Conservation (phyloP, 116 monocot genomes). For the Iris pallida region DNA sequence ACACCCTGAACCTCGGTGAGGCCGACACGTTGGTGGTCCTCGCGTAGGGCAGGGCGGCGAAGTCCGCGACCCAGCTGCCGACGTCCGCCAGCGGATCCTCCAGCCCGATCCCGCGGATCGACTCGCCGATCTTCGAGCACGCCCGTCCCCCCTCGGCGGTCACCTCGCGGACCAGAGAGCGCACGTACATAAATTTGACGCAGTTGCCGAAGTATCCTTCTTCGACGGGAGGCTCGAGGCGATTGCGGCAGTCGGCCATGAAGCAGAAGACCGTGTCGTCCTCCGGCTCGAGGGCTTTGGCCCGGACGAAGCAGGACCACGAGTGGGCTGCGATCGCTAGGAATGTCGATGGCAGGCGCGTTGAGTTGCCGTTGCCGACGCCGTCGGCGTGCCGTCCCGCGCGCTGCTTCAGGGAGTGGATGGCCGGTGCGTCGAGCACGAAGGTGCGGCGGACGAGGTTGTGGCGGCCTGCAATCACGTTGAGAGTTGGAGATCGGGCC, state of each 20-base stretch:
- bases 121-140: constrained; percentile 4
- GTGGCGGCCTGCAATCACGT: background rate
- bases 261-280: background rate
- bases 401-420: background rate
- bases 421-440: background rate
- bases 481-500: no score
- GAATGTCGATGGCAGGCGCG: constrained; percentile 22
- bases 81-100: background rate
- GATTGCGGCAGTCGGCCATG: constrained; percentile 20
- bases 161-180: background rate
- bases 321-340: constrained; percentile 21
- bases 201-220: constrained; percentile 37
- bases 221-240: constrained; percentile 24
- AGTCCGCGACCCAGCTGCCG: background rate
- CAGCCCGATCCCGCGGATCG: background rate
- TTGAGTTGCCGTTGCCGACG: no score
- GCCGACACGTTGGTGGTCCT: constrained; percentile 20
- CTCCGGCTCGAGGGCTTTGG: background rate
- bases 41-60: background rate
- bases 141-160: constrained; percentile 1
- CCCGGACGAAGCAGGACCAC: constrained; percentile 18
- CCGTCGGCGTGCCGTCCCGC: background rate
- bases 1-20: constrained; percentile 41
- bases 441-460: background rate
- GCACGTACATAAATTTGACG: background rate